Base-by-base conservation (phyloP, 306 rosid species). In the Prunus dulcis region DNA sequence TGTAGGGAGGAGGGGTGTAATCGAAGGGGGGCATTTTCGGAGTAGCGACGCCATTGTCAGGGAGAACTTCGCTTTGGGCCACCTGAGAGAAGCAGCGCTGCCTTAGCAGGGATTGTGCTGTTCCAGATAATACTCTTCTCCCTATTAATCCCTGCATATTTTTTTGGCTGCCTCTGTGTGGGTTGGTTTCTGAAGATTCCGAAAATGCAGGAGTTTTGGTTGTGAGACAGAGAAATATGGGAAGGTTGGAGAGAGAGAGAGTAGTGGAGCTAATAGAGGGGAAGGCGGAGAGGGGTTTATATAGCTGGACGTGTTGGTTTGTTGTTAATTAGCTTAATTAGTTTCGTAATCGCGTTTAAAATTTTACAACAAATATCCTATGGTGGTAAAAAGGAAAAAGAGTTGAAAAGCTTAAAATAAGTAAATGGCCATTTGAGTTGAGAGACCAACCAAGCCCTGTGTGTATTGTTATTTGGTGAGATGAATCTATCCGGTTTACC, bases 21-120 rank as follows among this genome's bases (percentile, higher is more conserved):
- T 89, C 89, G 80, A 90, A 92, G 45, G 87, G 78, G 51, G 97
- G 99, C 27, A 95, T 73, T 34, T 82, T 82, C 1, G 89, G 86
- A 12, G 47, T 15, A 12, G 60, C 7, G 3, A 64, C 66, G 62
- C 28, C 73, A 49, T 70, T 66, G 62, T 82, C 76, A 7, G 13
- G 78, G 19, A 11, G 53, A 50, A 75, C 69, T 3, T 76, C 56
- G 17, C 55, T 82, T 70, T 87, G 86, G 10, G 76, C 79, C 13
- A 74, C 78, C 78, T 51, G 87, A 58, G 91, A 90, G 77, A 88
- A 62, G 64, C 64, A 20, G 13, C 97, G 87, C 9, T 55, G 76
- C 43, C 30, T 14, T 41, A 70, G 69, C 28, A 57, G 73, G 34
- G 82, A 64, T 12, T 69, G 69, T 52, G 52, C 32, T 10, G 60